Evolutionary conservation across 1,139 yeast species (phyloP).

Genomic region (Debaryomycetaceae sp.): DNA sequence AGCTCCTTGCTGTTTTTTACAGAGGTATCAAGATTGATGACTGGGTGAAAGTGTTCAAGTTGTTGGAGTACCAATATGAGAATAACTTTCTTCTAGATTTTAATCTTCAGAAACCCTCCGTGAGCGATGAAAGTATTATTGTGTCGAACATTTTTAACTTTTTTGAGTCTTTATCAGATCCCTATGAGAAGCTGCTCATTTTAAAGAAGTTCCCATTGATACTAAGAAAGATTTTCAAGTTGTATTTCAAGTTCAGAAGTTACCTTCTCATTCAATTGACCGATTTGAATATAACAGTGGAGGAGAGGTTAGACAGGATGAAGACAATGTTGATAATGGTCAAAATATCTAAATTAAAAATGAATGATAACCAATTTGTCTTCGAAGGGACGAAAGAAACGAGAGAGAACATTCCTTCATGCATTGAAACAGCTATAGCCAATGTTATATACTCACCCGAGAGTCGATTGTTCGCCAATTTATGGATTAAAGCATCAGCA

Average conservation of each 20-base stretch:
- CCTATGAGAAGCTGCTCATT: slow-evolving; percentile 42
- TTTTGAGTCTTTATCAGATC: slow-evolving; percentile 55
- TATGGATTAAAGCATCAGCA: slow-evolving; percentile 60
- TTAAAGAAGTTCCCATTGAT: slow-evolving; percentile 62
- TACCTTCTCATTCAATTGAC: slow-evolving; percentile 66
- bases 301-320: slow-evolving; percentile 70
- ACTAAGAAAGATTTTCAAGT: slow-evolving; percentile 60
- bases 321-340: slow-evolving; percentile 63
- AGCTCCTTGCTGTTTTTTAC: slow-evolving; percentile 57
- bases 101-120: slow-evolving; percentile 37
- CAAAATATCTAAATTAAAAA: slow-evolving; percentile 64
- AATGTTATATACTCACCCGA: slow-evolving; percentile 81
- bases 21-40: slow-evolving; percentile 62
- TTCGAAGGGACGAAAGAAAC: slow-evolving; percentile 29
- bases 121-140: slow-evolving; percentile 54
- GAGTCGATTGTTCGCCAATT: slow-evolving; percentile 60
- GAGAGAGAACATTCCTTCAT: slow-evolving; percentile 66
- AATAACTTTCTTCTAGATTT: slow-evolving; percentile 58
- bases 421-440: slow-evolving; percentile 76
- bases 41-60: slow-evolving; percentile 76
- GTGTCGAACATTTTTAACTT: slow-evolving; percentile 71
- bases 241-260: slow-evolving; percentile 64
- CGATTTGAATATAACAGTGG: slow-evolving; percentile 52
- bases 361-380: slow-evolving; percentile 62
- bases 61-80: slow-evolving; percentile 62